A percentile compares a stretch with the other conserved stretches of the same genome.
These are phyloP conservation scores for Suillus decipiens DNA, from an alignment of 768 basidiomycete genomes.

Conservation along the genomic window DNA sequence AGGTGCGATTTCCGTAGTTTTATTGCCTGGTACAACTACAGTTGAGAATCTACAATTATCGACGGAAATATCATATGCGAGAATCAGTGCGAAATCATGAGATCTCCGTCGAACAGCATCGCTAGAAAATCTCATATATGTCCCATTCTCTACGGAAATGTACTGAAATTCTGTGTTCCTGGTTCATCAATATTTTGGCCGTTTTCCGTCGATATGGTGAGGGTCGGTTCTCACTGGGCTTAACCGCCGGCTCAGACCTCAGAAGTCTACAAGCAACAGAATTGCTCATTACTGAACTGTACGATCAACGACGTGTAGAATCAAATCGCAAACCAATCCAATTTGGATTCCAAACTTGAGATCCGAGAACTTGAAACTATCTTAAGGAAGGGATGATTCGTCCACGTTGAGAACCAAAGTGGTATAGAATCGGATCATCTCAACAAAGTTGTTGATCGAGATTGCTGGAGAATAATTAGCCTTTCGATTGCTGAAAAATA, in stretches of 20 bases:
- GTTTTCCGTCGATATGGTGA: no score
- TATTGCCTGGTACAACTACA: no score
- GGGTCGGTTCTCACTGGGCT: no score
- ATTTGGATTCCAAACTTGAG: neutral
- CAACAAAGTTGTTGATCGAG: constrained; percentile 52
- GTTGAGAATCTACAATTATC: no score
- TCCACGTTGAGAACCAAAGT: constrained; percentile 69
- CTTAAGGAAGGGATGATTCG: constrained; percentile 39
- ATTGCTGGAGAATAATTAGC: constrained; percentile 39
- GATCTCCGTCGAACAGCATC: no score
- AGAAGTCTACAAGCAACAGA: neutral
- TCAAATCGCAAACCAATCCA: neutral
- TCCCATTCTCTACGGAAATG: no score
- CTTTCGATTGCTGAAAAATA: neutral
- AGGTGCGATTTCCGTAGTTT: no score
- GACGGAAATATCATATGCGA: no score
- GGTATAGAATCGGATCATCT: constrained; percentile 66
- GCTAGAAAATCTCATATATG: no score
- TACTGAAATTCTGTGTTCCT: no score
- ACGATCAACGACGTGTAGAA: neutral
- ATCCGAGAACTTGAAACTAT: neutral
- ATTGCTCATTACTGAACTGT: neutral
- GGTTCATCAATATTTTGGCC: no score
- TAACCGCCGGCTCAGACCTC: neutral
- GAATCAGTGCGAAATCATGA: no score